Evolutionary conservation across 148 eudicot genomes (phyloP).

Genomic region (Chenopodium berlandieri): DNA sequence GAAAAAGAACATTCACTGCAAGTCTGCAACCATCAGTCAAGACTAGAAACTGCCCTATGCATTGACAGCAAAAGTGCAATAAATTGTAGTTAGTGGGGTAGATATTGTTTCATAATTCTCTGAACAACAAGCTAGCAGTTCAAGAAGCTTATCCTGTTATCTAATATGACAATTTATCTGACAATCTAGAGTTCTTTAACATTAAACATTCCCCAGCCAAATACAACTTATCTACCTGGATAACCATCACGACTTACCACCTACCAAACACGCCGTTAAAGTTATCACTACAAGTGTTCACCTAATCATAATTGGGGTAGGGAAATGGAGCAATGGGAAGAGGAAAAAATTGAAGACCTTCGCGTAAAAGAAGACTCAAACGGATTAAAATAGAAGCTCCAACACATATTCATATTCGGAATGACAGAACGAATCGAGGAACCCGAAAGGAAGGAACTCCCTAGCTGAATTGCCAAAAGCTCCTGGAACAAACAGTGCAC

Average conservation of each 20-base stretch:
- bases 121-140: not conserved
- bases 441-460: not conserved
- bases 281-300: not conserved
- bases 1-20: not conserved
- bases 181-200: not conserved
- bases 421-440: not conserved
- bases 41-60: not conserved
- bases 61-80: not conserved
- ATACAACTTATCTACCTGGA: not conserved
- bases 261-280: not conserved
- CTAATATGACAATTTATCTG: not conserved
- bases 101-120: not conserved
- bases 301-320: not conserved
- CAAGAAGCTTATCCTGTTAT: not conserved
- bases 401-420: not conserved
- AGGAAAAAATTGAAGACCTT: not conserved
- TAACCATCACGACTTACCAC: not conserved
- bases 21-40: not conserved
- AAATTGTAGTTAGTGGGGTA: not conserved
- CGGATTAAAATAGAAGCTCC: not conserved
- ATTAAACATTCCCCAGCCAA: not conserved
- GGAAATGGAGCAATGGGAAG: not conserved
- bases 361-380: not conserved
- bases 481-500: not conserved
- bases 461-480: not conserved